A percentile compares a stretch with the other conserved stretches of the same genome.
These are phyloP conservation scores for Metschnikowia vanudenii DNA, from an alignment of 805 yeast species.

Conservation along the genomic window DNA sequence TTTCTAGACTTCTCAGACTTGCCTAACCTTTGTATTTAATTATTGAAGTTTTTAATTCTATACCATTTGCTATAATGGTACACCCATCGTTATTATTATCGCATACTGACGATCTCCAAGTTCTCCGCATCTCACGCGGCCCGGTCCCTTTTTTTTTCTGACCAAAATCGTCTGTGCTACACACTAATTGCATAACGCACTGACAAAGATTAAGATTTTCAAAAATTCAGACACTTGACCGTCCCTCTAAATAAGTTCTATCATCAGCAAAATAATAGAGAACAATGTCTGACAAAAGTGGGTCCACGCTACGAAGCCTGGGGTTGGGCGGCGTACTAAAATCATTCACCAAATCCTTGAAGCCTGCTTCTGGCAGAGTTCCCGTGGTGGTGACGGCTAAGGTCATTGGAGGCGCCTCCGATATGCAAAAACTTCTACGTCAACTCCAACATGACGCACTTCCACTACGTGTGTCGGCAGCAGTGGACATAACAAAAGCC, in stretches of 20 bases:
- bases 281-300: conserved; percentile 7
- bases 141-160: no score
- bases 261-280: neutral
- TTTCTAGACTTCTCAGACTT: no score
- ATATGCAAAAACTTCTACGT: conserved; percentile 38
- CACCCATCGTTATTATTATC: no score
- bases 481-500: conserved; percentile 48
- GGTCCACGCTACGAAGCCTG: conserved; percentile 18
- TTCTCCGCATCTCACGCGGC: no score
- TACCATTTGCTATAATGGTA: no score
- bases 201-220: no score
- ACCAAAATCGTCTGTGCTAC: no score
- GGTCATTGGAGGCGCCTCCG: conserved; percentile 45
- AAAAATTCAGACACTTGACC: neutral
- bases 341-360: conserved; percentile 38
- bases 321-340: conserved; percentile 42
- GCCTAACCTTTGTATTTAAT: no score
- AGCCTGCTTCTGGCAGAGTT: conserved; percentile 22
- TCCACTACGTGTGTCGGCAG: conserved; percentile 47
- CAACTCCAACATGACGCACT: conserved; percentile 38
- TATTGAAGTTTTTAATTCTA: no score
- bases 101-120: no score
- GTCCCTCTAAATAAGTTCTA: neutral
- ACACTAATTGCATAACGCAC: no score
- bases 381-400: conserved; percentile 38